Evolutionary conservation across 78 protist species (phyloP), one percentile per base, ranked within the genome.

Genomic region (Protostelium mycophagum): DNA sequence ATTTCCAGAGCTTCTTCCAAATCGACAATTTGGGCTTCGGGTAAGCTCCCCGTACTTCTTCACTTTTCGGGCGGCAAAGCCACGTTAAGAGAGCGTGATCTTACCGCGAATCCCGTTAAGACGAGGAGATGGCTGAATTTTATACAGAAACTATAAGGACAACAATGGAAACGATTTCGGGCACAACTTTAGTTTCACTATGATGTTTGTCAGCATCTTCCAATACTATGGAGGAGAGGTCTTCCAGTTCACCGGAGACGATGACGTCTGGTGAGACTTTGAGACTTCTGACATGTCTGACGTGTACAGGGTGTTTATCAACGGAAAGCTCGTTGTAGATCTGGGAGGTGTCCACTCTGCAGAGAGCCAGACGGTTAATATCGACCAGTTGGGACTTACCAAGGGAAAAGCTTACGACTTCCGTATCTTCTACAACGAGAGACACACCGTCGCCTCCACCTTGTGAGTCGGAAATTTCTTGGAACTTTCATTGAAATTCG

Each of bases 171-270:
- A 16, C 73, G 31, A 16, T 25, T 51, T 25, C 73, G 73, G 73
- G 16, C 73, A 51, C 73, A 51, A 51, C 16, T 51, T 51, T 16
- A 16, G 73, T 16, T 51, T 51, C 73, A 51, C 73, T 16, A 51
- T 51, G 73, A 51, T 51, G 73, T 5, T 51, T 5, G 5, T 16
- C 16, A 51, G 16, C 73, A 51, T 51, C 73, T 51, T 51, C 73
- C 73, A 51, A 51, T 90, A 85, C 51, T 0, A 28, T 28, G 92
- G 92, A 23, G 88, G 1, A 73, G 92, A 90, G 51, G 34, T 34
- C 25, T 90, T 90, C 83, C 83, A 28, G 28, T 90, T 90, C n/a
- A 28, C 88, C 16, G 92, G 92, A 86, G 92, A 90, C 85, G 92
- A 90, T 90, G 92, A 90, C 37, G 88, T 90, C 34, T 90, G 88